phyloP scores from a whole-genome alignment of 176 grass and related monocot genomes.

The Pontederia paniculata region DNA sequence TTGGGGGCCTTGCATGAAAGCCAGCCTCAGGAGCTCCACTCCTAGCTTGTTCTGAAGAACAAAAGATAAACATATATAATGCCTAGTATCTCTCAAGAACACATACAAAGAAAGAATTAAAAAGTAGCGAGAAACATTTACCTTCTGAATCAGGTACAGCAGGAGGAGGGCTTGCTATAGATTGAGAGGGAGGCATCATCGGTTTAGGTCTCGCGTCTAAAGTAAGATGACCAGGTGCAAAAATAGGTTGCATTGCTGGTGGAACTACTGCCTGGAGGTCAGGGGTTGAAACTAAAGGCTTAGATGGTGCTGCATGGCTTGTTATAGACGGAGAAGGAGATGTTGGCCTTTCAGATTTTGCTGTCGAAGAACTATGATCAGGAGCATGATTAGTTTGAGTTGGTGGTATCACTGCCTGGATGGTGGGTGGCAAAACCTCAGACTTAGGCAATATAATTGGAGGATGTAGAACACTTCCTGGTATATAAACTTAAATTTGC shows the following conservation, averaged over 20 bases:
- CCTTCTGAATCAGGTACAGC: no score
- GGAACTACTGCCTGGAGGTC: no score
- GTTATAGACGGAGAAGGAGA: conserved; percentile 12
- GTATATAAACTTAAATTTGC: background rate
- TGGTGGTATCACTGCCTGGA: conserved; percentile 21
- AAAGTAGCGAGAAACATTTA: no score
- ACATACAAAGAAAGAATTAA: no score
- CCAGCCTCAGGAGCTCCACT: conserved; percentile 4
- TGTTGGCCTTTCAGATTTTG: background rate
- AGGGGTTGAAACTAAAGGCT: no score
- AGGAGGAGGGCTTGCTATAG: no score
- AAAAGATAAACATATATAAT: background rate
- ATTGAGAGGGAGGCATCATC: no score
- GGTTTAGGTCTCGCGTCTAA: no score
- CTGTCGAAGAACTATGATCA: conserved; percentile 13
- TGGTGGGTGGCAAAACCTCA: conserved; percentile 12
- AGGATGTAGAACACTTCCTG: conserved; percentile 16
- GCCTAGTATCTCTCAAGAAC: background rate
- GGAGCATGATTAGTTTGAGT: conserved; percentile 18
- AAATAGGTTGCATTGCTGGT: no score
- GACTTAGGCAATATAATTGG: conserved; percentile 12
- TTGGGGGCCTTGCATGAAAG: conserved; percentile 14
- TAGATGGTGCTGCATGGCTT: background rate
- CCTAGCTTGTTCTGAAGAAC: background rate
- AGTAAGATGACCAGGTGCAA: no score